These are phyloP conservation scores for Nemophila menziesii DNA, from an alignment of 257 asterid species.

Conservation along the genomic window DNA sequence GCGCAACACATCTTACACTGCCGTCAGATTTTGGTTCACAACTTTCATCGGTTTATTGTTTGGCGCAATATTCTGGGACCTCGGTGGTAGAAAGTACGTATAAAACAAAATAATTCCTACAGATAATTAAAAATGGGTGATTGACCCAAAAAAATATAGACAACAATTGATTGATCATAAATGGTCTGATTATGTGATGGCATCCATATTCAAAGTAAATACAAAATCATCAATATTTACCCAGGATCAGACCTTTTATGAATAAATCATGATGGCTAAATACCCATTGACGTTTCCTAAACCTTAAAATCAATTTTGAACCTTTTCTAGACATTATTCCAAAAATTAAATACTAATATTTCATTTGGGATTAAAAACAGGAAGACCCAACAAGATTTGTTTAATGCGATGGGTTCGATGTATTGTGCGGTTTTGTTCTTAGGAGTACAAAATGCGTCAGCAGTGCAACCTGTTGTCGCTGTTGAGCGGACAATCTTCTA, in stretches of 20 bases:
- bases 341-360: background rate
- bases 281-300: too few relatives aligned
- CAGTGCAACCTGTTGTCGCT: background rate
- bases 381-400: conserved; percentile 15
- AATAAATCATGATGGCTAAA: too few relatives aligned
- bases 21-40: conserved; percentile 33
- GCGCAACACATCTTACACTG: conserved; percentile 43
- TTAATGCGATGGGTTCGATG: conserved; percentile 28
- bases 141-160: background rate
- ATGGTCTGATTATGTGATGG: too few relatives aligned
- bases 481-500: conserved; percentile 1
- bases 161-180: too few relatives aligned
- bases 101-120: too few relatives aligned
- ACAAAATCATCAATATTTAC: too few relatives aligned
- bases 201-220: too few relatives aligned
- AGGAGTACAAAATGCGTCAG: conserved; percentile 22
- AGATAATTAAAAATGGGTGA: too few relatives aligned
- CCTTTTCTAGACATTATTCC: too few relatives aligned
- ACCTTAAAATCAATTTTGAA: too few relatives aligned
- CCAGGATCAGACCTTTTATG: background rate
- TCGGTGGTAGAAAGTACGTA: conserved; percentile 49
- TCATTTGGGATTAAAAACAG: conserved; percentile 6
- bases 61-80: conserved; percentile 47
- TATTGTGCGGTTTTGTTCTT: conserved; percentile 24
- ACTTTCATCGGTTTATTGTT: conserved; percentile 21